Base-by-base conservation (phyloP, 2,329 filamentous ascomycete species). In the Moelleriella libera region DNA sequence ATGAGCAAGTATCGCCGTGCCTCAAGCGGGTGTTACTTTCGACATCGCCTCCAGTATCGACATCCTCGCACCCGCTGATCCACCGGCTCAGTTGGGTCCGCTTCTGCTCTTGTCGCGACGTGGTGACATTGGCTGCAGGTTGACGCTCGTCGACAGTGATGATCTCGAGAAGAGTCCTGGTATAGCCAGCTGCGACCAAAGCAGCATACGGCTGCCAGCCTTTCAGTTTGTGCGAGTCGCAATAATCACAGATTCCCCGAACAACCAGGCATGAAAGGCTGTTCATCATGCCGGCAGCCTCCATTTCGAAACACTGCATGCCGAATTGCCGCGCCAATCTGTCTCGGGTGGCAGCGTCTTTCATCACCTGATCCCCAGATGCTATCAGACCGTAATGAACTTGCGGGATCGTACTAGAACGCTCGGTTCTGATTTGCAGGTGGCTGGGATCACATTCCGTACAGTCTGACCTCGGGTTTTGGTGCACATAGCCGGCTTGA, bases 161-260 rank as follows among this genome's bases (percentile, higher is more conserved):
- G 12, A 9, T 37, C 8, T 37, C 12, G 3, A 37, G 34, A 37
- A 37, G 8, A 8, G 8, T 12, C 34, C n/a, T 42, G n/a, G 41
- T n/a, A 14, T 6, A 42, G 2, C 2, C 41, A 14, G 41, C 41
- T 11, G 41, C 41, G 21, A 42, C 41, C 7, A 42, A n/a, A 5
- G 41, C 41, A 8, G 41, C 41, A 29, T 42, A 42, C 41, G 7
- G 9, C n/a, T 42, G 41, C 41, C 41, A 37, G 34, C 34, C 34
- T 37, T 37, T 37, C 34, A 12, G 5, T 37, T 68, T 68, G 47
- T 67, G 60, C 0, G 54, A 58, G 47, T 68, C 65, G 1, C 60
- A 57, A 45, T 66, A 68, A 39, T 64, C 60, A 29, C 59, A 67
- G 2, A 67, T 61, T 0, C 63, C 64, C 2, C 62, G 56, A n/a